phyloP scores from a whole-genome alignment of 768 basidiomycete genomes.

The Phanerochaete carnosa region DNA sequence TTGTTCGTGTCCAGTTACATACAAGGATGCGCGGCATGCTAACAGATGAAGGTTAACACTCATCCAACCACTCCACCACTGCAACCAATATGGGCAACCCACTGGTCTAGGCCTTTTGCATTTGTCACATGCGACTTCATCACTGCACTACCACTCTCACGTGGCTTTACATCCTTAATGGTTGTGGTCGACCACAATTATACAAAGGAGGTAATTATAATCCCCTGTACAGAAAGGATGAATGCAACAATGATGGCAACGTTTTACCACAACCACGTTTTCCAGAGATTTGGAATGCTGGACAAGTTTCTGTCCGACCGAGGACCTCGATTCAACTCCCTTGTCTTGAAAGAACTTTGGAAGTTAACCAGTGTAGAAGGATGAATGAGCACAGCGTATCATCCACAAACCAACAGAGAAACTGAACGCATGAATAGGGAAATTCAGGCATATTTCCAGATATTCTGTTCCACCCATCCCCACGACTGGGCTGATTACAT shows the following conservation, averaged over 20 bases:
- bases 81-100: constrained; percentile 4
- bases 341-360: too few species aligned
- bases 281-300: too few species aligned
- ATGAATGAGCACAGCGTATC: too few species aligned
- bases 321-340: too few species aligned
- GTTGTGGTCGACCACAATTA: not conserved
- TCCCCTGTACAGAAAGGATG: constrained; percentile 31
- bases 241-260: not conserved
- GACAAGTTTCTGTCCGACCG: too few species aligned
- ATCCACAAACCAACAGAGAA: too few species aligned
- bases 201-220: constrained; percentile 30
- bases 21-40: constrained; percentile 24
- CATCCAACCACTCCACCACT: not conserved
- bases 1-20: constrained; percentile 21
- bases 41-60: constrained; percentile 21
- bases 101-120: constrained; percentile 6
- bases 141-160: constrained; percentile 15
- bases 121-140: constrained; percentile 26
- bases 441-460: too few species aligned
- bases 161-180: not conserved
- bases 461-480: too few species aligned
- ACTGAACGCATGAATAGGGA: too few species aligned
- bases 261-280: too few species aligned
- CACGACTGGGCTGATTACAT: too few species aligned
- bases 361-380: too few species aligned